phyloP scores from a whole-genome alignment of 2,329 filamentous ascomycete genomes.

The Falciphora oryzae region DNA sequence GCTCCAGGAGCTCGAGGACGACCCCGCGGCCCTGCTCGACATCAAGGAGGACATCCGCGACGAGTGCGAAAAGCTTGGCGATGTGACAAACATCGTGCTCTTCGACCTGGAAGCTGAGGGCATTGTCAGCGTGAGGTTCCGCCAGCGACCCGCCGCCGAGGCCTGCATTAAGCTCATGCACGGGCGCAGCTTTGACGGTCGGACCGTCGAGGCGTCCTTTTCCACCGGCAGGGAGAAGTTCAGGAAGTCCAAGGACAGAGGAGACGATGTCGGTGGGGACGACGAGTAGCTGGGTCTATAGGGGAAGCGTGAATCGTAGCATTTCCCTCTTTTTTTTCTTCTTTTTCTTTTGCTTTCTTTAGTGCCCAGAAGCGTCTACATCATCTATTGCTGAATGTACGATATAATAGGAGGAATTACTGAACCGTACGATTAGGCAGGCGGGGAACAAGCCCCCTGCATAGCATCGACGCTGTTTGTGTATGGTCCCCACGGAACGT shows the following conservation, averaged over 20 bases:
- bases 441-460: not conserved
- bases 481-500: not conserved
- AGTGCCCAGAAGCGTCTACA: not conserved
- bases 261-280: slow-evolving; percentile 12
- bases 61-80: slow-evolving; percentile 79
- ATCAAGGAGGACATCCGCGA: slow-evolving; percentile 94
- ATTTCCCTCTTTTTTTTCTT: not conserved
- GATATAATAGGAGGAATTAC: not conserved
- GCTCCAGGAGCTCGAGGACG: slow-evolving; percentile 74
- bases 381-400: not conserved
- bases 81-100: slow-evolving; percentile 84
- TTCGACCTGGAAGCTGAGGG: slow-evolving; percentile 84
- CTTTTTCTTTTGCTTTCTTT: not conserved
- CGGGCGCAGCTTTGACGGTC: slow-evolving; percentile 72
- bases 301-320: not conserved
- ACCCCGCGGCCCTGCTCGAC: slow-evolving; percentile 75
- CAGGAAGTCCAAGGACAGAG: slow-evolving; percentile 20
- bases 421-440: not conserved
- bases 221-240: slow-evolving; percentile 65
- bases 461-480: not conserved
- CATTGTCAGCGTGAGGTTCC: slow-evolving; percentile 79
- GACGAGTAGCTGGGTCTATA: not conserved
- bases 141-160: slow-evolving; percentile 61
- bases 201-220: slow-evolving; percentile 64
- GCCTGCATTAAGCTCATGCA: slow-evolving; percentile 72